Percentiles rank a stretch among this genome's conserved stretches.
These are phyloP conservation scores for Globisporangium solare DNA, from an alignment of 352 stramenopile genomes.

Conservation along the genomic window DNA sequence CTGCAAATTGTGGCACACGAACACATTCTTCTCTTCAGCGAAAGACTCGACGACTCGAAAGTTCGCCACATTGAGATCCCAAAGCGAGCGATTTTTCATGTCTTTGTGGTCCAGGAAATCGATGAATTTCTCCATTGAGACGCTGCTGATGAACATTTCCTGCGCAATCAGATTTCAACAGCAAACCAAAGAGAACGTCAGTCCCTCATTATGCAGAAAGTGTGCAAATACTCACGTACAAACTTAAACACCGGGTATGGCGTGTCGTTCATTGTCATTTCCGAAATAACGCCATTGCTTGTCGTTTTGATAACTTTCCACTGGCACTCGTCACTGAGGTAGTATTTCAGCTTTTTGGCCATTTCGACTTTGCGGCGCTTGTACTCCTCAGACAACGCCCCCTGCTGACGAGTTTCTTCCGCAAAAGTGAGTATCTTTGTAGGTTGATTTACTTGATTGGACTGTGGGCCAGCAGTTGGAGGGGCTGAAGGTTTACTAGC, in stretches of 20 bases:
- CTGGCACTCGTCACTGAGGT: slow-evolving; percentile 31
- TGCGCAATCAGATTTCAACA: slow-evolving; percentile 3
- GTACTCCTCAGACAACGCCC: slow-evolving; percentile 22
- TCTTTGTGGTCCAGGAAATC: slow-evolving; percentile 37
- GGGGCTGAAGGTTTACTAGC: too few relatives aligned
- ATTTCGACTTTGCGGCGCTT: slow-evolving; percentile 19
- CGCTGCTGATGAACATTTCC: slow-evolving; percentile 41
- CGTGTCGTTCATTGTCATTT: slow-evolving; percentile 35
- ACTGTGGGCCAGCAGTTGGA: too few relatives aligned
- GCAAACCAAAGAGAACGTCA: neutral
- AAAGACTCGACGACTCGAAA: slow-evolving; percentile 49
- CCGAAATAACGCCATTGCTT: slow-evolving; percentile 32
- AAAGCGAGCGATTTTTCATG: slow-evolving; percentile 32
- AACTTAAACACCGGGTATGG: slow-evolving; percentile 46
- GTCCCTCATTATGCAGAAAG: too few relatives aligned
- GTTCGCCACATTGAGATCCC: slow-evolving; percentile 46
- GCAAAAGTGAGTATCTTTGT: too few relatives aligned
- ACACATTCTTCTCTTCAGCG: slow-evolving; percentile 23
- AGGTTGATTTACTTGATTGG: too few relatives aligned
- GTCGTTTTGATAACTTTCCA: slow-evolving; percentile 40
- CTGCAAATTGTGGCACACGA: slow-evolving; percentile 46
- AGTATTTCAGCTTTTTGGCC: slow-evolving; percentile 21
- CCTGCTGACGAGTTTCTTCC: slow-evolving; percentile 3
- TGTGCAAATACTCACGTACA: slow-evolving; percentile 10
- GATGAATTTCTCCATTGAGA: slow-evolving; percentile 36